Base-by-base conservation (phyloP, 2,329 filamentous ascomycete genomes). In the Exophiala sp. region DNA sequence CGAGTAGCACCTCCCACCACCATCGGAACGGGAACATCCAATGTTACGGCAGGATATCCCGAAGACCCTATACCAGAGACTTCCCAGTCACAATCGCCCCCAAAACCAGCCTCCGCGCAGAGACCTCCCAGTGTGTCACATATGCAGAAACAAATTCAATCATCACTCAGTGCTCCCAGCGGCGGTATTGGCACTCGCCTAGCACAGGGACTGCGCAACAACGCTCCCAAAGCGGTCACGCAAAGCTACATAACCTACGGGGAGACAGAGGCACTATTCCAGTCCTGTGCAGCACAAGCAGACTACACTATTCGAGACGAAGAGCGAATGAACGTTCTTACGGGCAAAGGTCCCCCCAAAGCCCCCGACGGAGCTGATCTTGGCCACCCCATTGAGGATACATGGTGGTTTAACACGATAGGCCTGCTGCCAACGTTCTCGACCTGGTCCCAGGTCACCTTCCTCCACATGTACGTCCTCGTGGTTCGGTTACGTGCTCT, bases 371-470 rank as follows among this genome's bases (percentile, higher is more conserved):
- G 90, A 7, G 88, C 95, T 69, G 89, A 97, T 70, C 70, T 97
- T 45, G 91, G 92, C 12, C 76, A 82, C 20, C 86, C 86, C 3
- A 34, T 55, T 9, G 40, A 18, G 33, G 36, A 54, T 10, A 47
- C 57, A 32, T 60, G 57, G 57, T 60, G 57, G 57, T 60, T 55
- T 48, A 77, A 79, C 21, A 49, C 49, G 7, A 4, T 57, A 16
- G 53, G 54, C 36, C 82, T 99, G 14, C 79, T 82, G 32, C 89
- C 91, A 1, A 97, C 91, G 0, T 99, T 99, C 72, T 91, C 86
- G 68, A 92, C 89, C 52, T 99, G 94, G 94, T 89, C 91, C 16
- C 91, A 97, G 72, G 86, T 97, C 41, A 94, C 91, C 34, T 95
- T 96, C 79, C 81, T 99, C 54, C 92, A 99, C 77, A 88, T 99